Conservation (phyloP, 257 asterid genomes). For the Solanum infundibuliforme region DNA sequence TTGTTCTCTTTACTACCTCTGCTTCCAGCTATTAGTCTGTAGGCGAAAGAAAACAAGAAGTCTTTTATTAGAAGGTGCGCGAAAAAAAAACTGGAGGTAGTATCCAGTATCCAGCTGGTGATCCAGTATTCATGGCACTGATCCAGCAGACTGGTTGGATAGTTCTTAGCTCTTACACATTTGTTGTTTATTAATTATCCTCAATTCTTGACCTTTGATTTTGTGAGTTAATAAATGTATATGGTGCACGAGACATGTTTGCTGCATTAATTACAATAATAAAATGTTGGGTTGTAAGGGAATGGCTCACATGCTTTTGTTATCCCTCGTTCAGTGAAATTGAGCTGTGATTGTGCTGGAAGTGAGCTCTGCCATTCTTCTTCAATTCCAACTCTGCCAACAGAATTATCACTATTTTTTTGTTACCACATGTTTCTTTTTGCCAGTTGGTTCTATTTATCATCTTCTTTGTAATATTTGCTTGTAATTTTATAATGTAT, state of each 20-base stretch:
- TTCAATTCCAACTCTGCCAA: conserved; percentile 4
- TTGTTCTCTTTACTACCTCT: neutral
- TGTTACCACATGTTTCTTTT: conserved; percentile 7
- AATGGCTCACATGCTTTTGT: conserved; percentile 25
- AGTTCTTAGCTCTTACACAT: neutral
- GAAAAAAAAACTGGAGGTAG: neutral
- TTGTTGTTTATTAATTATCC: neutral
- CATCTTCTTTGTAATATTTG: neutral
- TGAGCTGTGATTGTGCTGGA: conserved; percentile 24
- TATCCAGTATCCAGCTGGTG: neutral
- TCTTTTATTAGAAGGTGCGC: neutral
- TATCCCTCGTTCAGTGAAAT: conserved; percentile 29
- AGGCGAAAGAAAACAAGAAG: neutral
- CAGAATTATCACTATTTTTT: neutral
- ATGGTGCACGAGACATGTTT: conserved; percentile 9
- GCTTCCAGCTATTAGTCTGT: neutral
- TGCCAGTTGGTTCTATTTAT: neutral
- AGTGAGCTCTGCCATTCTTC: conserved; percentile 21
- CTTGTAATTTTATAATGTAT: conserved; percentile 4
- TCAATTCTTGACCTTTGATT: neutral
- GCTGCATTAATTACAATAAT: conserved; percentile 6
- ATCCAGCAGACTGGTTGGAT: neutral
- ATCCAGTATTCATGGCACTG: neutral
- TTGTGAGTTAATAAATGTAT: neutral
- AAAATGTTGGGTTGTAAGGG: conserved; percentile 15